Percentiles rank a stretch among this genome's conserved stretches.
Evolutionary conservation across 768 basidiomycete genomes (phyloP).

Genomic region (Mycena kentingensis): DNA sequence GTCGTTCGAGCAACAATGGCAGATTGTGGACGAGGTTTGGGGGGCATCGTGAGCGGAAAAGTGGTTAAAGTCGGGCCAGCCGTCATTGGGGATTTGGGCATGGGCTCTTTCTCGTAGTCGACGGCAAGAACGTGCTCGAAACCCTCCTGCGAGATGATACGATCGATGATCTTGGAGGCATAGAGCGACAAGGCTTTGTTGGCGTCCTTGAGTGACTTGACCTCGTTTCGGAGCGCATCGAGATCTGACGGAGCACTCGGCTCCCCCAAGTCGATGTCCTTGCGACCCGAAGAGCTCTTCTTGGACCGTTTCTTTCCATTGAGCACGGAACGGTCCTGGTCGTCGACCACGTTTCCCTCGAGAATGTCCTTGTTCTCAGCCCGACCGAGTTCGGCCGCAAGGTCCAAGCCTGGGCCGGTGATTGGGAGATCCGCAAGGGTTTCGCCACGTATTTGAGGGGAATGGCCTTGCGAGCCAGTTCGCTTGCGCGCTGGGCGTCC

Average conservation of each 20-base stretch:
- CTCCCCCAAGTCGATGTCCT: slow-evolving; percentile 43
- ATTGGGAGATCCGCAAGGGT: slow-evolving; percentile 85
- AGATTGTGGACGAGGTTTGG: slow-evolving; percentile 65
- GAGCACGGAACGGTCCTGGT: slow-evolving; percentile 47
- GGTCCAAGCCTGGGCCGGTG: slow-evolving; percentile 85
- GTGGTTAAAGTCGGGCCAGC: slow-evolving; percentile 31
- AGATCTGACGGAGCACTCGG: slow-evolving; percentile 54
- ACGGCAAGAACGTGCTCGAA: slow-evolving; percentile 96
- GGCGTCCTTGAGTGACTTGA: slow-evolving; percentile 91
- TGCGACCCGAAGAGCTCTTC: slow-evolving; percentile 45
- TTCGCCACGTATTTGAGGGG: slow-evolving; percentile 61
- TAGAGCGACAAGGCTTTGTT: slow-evolving; percentile 96
- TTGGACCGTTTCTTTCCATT: slow-evolving; percentile 54
- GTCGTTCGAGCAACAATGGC: slow-evolving; percentile 50
- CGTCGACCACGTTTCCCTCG: slow-evolving; percentile 54
- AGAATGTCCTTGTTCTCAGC: slow-evolving; percentile 87
- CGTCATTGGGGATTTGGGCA: slow-evolving; percentile 45
- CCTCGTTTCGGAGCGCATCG: slow-evolving; percentile 78
- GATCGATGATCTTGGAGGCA: slow-evolving; percentile 96
- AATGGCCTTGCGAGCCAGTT: slow-evolving; percentile 51
- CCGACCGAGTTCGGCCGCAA: slow-evolving; percentile 89
- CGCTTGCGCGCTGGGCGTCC: slow-evolving; percentile 53
- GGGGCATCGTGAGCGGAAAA: slow-evolving; percentile 31
- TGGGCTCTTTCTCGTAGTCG: slow-evolving; percentile 73
- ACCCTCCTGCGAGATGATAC: slow-evolving; percentile 94